phyloP scores from a whole-genome alignment of 345 rosid species.

The Jatropha curcas region DNA sequence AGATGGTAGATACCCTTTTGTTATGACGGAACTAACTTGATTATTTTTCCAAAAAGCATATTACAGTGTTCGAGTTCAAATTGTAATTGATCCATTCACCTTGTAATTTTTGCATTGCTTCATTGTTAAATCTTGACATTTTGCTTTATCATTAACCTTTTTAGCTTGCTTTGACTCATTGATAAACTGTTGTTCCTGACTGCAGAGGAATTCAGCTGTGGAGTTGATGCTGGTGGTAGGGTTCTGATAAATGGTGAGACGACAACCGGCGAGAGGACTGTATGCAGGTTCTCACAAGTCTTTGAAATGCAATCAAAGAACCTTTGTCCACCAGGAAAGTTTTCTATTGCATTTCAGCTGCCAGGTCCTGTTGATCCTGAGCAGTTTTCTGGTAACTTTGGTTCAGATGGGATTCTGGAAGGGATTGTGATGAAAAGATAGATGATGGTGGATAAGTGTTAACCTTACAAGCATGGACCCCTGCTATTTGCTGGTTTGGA shows the following conservation, averaged over 20 bases:
- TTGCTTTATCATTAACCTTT: not conserved
- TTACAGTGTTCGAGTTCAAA: not conserved
- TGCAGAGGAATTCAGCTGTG: slow-evolving; percentile 73
- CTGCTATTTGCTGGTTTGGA: not conserved
- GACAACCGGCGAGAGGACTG: slow-evolving; percentile 61
- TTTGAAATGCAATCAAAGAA: slow-evolving; percentile 66
- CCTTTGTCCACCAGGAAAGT: slow-evolving; percentile 69
- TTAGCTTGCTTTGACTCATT: not conserved
- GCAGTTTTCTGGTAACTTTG: slow-evolving; percentile 45
- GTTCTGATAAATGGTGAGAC: slow-evolving; percentile 60
- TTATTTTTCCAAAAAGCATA: not conserved
- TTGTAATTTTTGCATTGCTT: not conserved
- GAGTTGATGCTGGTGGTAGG: slow-evolving; percentile 53
- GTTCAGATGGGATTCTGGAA: slow-evolving; percentile 61
- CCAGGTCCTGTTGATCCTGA: slow-evolving; percentile 68
- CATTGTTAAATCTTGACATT: not conserved
- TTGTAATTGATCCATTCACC: not conserved
- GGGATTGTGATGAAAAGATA: slow-evolving; percentile 57
- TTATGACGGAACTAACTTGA: not conserved
- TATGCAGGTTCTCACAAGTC: slow-evolving; percentile 46
- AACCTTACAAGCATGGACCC: slow-evolving; percentile 11
- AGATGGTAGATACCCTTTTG: not conserved
- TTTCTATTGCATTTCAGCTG: slow-evolving; percentile 60
- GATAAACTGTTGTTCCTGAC: not conserved
- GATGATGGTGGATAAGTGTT: not conserved